Evolutionary conservation across 2,329 filamentous ascomycete genomes (phyloP), one percentile per base, ranked within the genome.

Genomic region (Ceratocystis cubensis): DNA sequence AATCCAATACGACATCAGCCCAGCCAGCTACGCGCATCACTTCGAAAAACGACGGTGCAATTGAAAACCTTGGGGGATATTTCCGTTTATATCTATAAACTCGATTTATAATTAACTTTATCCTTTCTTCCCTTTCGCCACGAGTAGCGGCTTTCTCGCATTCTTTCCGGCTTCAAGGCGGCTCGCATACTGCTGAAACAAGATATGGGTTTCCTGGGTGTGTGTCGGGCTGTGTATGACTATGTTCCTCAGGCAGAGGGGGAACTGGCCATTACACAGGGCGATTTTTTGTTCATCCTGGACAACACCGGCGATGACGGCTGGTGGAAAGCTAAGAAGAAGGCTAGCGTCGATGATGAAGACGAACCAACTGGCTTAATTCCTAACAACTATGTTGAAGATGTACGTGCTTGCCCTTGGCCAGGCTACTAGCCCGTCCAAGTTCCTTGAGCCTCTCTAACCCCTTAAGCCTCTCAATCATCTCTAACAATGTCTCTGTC

Each of bases 301-400:
- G 90, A 96, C 72, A 95, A 95, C 78, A 88, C 85, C 70, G 75
- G 78, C 63, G 86, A 89, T 44, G 82, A 85, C 86, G 77, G 91
- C 74, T 97, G 94, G 94, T 97, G 94, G 94, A 94, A 87, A 76
- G 91, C 89, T 61, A 96, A 96, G 81, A 96, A 95, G 81, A 90
- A 87, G 78, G 91, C 91, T 70, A 84, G 83, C 41, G 82, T 80
- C 30, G 89, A 92, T 46, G 91, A 96, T 56, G 91, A 96, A 53
- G 92, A 96, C 56, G 92, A 96, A 76, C 92, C 92, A 2, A 85
- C 91, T 71, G 92, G 92, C 68, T 78, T 96, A 73, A 87, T 99
- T 68, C 94, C 94, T 15, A 92, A 89, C 74, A 99, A 96, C 75
- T 99, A 99, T 75, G 82, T 99, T 66, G 88, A 96, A 79, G 86